Percentiles rank a stretch among this genome's conserved stretches.
These are phyloP conservation scores for Fusarium agapanthi DNA, from an alignment of 2,329 filamentous ascomycete genomes.

Conservation along the genomic window DNA sequence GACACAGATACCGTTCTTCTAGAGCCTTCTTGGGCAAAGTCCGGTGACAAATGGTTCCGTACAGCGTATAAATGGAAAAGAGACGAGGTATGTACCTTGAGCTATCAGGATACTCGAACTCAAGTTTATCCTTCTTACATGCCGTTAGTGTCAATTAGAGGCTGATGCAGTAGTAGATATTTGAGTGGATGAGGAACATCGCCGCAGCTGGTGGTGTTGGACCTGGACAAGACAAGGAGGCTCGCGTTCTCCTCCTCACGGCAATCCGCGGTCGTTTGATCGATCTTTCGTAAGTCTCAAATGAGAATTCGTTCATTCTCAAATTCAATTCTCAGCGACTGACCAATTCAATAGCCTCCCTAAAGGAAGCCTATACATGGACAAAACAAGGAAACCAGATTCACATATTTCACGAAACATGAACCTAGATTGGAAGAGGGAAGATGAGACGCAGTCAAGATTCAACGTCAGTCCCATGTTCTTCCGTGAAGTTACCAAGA, in stretches of 20 bases:
- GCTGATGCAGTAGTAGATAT: background rate
- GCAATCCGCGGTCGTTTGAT: background rate
- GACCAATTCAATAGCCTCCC: background rate
- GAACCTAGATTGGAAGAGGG: background rate
- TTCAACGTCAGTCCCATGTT: background rate
- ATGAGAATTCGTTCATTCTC: accelerated
- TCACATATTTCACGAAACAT: background rate
- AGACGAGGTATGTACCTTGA: background rate
- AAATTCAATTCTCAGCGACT: accelerated
- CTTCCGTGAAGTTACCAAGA: background rate
- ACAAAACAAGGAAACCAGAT: background rate
- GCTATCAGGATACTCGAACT: accelerated
- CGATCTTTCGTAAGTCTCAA: background rate
- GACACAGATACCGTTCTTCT: background rate
- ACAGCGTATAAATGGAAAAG: background rate
- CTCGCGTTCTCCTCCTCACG: background rate
- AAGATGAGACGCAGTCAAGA: background rate
- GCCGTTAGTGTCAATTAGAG: accelerated
- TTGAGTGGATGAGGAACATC: background rate
- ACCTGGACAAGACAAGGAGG: too few relatives aligned
- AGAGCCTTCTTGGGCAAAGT: background rate
- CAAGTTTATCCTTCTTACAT: background rate
- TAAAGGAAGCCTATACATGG: background rate
- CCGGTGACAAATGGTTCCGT: background rate
- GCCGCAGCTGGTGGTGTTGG: background rate